Evolutionary conservation across 352 stramenopile genomes (phyloP), one percentile per base, ranked within the genome.

Genomic region (Pythium rishiriense): DNA sequence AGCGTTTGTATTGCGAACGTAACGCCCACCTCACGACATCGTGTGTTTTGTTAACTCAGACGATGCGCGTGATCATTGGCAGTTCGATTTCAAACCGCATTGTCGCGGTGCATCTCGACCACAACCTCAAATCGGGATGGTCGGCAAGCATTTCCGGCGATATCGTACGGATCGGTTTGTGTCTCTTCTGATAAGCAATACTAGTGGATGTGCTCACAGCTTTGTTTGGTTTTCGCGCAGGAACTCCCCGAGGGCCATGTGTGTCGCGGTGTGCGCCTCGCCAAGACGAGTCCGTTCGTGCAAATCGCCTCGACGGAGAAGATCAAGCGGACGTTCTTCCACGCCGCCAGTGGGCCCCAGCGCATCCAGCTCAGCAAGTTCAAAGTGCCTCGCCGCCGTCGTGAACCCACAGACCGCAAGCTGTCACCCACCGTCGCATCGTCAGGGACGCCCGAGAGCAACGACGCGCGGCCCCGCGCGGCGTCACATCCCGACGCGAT

Each of bases 291-390:
- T 64, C 75, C 78, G 22, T 85, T 84, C 37, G 61, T 80, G n/a
- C 68, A 85, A 54, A 74, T 83, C 51, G 77, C 66, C n/a, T 85
- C 77, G 9, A 75, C 71, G 0, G 71, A 83, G 58, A 88, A 86
- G 54, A 33, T 56, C 37, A 80, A 82, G 64, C 69, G 67, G 26
- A 59, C 71, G 12, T 88, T 88, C 53, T 86, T 86, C 49, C 68
- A 78, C 43, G 73, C 72, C 15, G 59, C 57, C 47, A 64, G 61
- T 4, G 74, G 75, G 11, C 64, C 66, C 2, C 72, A 84, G 54
- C 64, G 63, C 4, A 60, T 88, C 39, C 68, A 75, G 6, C 41
- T 88, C 26, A 81, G 72, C 57, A 81, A 73, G 43, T 85, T 81
- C 48, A 87, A 85, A 33, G 52, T 87, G 25, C 78, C 76, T 35